Conservation (phyloP, 2,329 filamentous ascomycete species). For the Cercospora sp. region DNA sequence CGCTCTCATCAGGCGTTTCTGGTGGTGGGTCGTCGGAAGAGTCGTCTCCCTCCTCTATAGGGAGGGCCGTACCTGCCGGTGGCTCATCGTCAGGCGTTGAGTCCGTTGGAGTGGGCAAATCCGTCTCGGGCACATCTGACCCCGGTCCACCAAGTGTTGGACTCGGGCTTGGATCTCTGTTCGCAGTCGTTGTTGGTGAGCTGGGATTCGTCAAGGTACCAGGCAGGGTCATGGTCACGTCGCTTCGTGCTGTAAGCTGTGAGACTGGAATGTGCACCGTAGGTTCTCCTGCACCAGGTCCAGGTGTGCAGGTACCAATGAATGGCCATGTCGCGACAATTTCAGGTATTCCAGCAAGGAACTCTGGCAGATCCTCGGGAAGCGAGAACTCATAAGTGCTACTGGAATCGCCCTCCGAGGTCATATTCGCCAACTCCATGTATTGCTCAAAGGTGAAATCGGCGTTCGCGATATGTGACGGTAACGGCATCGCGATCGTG, state of each 20-base stretch:
- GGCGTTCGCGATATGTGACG: background rate
- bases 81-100: background rate
- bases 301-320: background rate
- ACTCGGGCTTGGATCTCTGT: background rate
- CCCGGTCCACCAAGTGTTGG: background rate
- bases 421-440: conserved; percentile 3
- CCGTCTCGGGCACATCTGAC: background rate
- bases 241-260: conserved; percentile 3
- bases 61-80: background rate
- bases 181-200: background rate
- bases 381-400: conserved; percentile 4
- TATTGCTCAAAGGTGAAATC: conserved; percentile 8
- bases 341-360: conserved; percentile 7
- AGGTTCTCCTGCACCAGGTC: conserved; percentile 5
- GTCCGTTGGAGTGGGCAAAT: background rate
- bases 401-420: background rate
- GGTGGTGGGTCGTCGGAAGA: background rate
- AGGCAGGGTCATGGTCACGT: conserved; percentile 5
- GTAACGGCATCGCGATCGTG: conserved; percentile 8
- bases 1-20: background rate
- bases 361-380: conserved; percentile 6
- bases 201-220: background rate
- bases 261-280: conserved; percentile 8
- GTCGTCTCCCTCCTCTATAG: background rate
- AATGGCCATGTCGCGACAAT: background rate